These are phyloP conservation scores for Marchantia paleacea DNA, from an alignment of 225 moss, liverwort and hornwort species.

Conservation along the genomic window DNA sequence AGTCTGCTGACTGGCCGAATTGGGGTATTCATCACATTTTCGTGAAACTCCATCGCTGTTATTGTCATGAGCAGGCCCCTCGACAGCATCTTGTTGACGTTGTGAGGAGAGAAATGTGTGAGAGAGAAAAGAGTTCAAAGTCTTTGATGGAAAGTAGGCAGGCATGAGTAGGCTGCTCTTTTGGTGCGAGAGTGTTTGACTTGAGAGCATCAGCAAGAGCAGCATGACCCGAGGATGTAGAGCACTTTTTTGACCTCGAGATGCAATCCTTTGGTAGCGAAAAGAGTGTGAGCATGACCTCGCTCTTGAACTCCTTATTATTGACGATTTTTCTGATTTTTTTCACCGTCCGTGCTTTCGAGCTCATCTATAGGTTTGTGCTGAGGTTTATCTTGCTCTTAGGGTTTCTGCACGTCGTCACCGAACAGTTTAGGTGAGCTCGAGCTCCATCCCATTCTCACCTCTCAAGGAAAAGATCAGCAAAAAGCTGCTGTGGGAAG, in stretches of 20 bases:
- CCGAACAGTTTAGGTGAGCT: constrained; percentile 4
- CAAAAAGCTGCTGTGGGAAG: background rate
- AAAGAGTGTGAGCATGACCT: background rate
- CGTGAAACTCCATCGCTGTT: too few species aligned
- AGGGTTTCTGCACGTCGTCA: constrained; percentile 8
- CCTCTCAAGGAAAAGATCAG: too few species aligned
- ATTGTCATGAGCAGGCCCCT: background rate
- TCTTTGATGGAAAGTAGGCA: background rate
- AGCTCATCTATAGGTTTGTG: constrained; percentile 2
- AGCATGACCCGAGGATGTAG: background rate
- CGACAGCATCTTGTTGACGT: background rate
- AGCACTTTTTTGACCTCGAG: background rate
- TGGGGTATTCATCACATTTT: background rate
- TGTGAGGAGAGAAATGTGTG: background rate
- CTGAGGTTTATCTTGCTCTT: constrained; percentile 10
- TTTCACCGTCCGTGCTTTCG: constrained; percentile 12
- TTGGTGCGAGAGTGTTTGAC: background rate
- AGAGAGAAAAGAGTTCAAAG: background rate
- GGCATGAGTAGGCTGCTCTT: background rate
- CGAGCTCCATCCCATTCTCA: too few species aligned
- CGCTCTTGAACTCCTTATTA: background rate
- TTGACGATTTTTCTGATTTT: background rate
- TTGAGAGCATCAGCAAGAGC: background rate
- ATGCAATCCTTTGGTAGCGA: background rate
- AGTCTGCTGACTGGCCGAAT: too few species aligned